A percentile compares a stretch with the other conserved stretches of the same genome.
These are phyloP conservation scores for Dactylorhiza incarnata DNA, from an alignment of 106 monocot genomes.

Conservation along the genomic window DNA sequence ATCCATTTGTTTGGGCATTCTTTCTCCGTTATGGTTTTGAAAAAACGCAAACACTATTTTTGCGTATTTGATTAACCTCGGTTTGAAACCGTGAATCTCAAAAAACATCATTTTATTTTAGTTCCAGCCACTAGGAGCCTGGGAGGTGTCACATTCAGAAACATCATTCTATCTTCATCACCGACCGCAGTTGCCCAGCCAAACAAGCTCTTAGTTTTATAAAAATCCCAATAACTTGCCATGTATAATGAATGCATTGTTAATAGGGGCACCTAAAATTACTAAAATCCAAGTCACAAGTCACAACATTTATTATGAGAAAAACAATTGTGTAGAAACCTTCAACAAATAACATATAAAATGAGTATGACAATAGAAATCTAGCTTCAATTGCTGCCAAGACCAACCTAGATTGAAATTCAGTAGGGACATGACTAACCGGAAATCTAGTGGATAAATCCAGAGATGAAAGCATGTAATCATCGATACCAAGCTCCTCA, in stretches of 20 bases:
- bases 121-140: too few relatives aligned
- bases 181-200: too few relatives aligned
- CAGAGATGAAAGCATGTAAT: slow-evolving; percentile 65
- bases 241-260: not conserved
- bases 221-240: too few relatives aligned
- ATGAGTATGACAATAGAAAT: not conserved
- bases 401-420: not conserved
- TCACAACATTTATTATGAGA: not conserved
- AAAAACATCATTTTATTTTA: too few relatives aligned
- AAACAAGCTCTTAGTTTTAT: too few relatives aligned
- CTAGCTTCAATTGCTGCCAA: not conserved
- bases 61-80: too few relatives aligned
- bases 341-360: not conserved
- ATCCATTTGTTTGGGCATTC: too few relatives aligned
- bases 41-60: too few relatives aligned
- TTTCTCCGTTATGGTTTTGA: too few relatives aligned
- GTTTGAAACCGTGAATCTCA: too few relatives aligned
- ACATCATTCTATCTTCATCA: too few relatives aligned
- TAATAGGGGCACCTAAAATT: not conserved
- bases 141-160: too few relatives aligned
- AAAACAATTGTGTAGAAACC: not conserved
- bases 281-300: not conserved
- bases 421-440: slow-evolving; percentile 18
- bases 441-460: slow-evolving; percentile 76
- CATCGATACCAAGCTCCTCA: slow-evolving; percentile 81